Evolutionary conservation across 2,329 filamentous ascomycete species (phyloP).

Genomic region (Penicillium italicum): DNA sequence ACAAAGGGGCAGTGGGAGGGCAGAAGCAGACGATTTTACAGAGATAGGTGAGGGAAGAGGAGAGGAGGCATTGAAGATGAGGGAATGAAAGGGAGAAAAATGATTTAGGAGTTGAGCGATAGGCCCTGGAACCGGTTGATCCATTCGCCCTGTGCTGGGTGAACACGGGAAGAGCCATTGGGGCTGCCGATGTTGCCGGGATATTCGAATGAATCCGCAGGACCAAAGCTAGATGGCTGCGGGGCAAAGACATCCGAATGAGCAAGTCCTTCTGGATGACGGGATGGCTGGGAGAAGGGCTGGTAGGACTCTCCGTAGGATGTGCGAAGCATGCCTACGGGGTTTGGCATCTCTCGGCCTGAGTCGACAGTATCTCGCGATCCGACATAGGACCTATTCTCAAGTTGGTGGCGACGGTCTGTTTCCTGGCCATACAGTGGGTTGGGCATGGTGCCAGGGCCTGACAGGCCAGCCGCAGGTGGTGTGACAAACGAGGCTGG

Average conservation of each 20-base stretch:
- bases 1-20: not conserved
- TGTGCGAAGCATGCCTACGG: conserved; percentile 31
- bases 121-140: conserved; percentile 64
- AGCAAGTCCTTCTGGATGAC: conserved; percentile 29
- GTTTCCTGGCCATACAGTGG: conserved; percentile 53
- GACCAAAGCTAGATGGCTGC: conserved; percentile 35
- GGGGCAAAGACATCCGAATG: conserved; percentile 38
- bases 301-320: conserved; percentile 40
- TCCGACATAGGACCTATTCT: conserved; percentile 30
- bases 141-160: conserved; percentile 54
- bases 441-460: conserved; percentile 64
- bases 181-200: conserved; percentile 35
- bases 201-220: conserved; percentile 39
- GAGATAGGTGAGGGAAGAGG: not conserved
- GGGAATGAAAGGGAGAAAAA: not conserved
- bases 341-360: conserved; percentile 29
- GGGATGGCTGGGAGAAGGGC: conserved; percentile 31
- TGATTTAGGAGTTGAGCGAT: conserved; percentile 59
- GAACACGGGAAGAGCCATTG: conserved; percentile 32
- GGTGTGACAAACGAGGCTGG: conserved; percentile 83
- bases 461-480: conserved; percentile 67
- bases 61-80: not conserved
- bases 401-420: conserved; percentile 43
- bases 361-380: conserved; percentile 30
- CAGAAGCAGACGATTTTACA: not conserved